A percentile compares a stretch with the other conserved stretches of the same genome.
phyloP scores from a whole-genome alignment of 2,329 filamentous ascomycete species.

The Ophiobolus disseminans region DNA sequence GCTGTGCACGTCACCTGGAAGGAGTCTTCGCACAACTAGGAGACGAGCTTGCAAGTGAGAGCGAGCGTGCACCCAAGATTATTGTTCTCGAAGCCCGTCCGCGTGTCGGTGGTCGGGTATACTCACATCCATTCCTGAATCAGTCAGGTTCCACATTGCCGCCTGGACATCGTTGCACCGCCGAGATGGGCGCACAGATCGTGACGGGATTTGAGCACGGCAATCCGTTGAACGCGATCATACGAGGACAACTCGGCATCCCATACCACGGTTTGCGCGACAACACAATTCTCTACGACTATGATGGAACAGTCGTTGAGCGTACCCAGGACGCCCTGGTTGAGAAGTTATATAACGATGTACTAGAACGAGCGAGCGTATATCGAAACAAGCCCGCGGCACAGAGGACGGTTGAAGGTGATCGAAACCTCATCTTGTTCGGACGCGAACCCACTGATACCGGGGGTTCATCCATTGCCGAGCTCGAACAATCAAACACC shows the following conservation, averaged over 20 bases:
- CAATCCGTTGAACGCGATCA: constrained; percentile 89
- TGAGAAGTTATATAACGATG: constrained; percentile 93
- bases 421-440: constrained; percentile 79
- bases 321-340: constrained; percentile 79
- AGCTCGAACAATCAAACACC: constrained; percentile 73
- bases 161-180: constrained; percentile 71
- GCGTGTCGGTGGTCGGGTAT: constrained; percentile 89
- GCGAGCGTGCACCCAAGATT: constrained; percentile 74
- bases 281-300: constrained; percentile 88
- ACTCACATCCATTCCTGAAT: constrained; percentile 76
- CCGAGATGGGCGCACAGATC: constrained; percentile 97
- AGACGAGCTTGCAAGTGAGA: constrained; percentile 68
- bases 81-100: constrained; percentile 85
- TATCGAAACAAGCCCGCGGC: constrained; percentile 81
- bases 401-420: constrained; percentile 78
- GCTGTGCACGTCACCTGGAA: constrained; percentile 89
- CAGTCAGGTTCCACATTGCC: constrained; percentile 62
- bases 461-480: constrained; percentile 71
- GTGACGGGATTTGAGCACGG: constrained; percentile 96
- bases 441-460: constrained; percentile 72
- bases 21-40: constrained; percentile 83
- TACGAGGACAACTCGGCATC: constrained; percentile 87
- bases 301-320: constrained; percentile 78
- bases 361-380: constrained; percentile 86
- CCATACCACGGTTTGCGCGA: constrained; percentile 83